Conservation (phyloP, 2,329 filamentous ascomycete species). For the Botrytis fragariae region DNA sequence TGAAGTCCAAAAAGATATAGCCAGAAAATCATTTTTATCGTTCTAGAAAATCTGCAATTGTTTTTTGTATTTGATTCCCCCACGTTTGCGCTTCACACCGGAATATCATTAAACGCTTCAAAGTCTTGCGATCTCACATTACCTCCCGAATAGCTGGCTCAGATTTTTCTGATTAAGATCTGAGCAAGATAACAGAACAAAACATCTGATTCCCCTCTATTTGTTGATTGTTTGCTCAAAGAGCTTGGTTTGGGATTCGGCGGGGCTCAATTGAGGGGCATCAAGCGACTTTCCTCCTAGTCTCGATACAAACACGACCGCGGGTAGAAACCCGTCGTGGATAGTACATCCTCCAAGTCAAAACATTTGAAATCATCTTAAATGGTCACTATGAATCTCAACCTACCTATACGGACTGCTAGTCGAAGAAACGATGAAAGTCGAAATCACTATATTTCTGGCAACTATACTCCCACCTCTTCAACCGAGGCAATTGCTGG, state of each 20-base stretch:
- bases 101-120: neutral
- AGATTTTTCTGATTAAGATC: neutral
- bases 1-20: slow-evolving; percentile 5
- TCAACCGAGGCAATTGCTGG: slow-evolving; percentile 63
- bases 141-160: neutral
- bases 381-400: slow-evolving; percentile 36
- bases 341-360: slow-evolving; percentile 16
- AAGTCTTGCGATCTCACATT: neutral
- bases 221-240: neutral
- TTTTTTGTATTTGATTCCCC: neutral
- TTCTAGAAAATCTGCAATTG: neutral
- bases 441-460: slow-evolving; percentile 32
- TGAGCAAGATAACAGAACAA: neutral
- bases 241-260: neutral
- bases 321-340: slow-evolving; percentile 15
- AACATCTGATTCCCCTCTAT: neutral
- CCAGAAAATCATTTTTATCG: neutral
- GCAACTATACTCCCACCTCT: slow-evolving; percentile 50
- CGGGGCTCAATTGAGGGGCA: slow-evolving; percentile 9
- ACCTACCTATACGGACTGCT: slow-evolving; percentile 35
- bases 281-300: slow-evolving; percentile 13
- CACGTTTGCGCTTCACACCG: neutral
- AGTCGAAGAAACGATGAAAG: slow-evolving; percentile 37
- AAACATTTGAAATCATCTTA: neutral
- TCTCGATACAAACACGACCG: neutral